phyloP scores from a whole-genome alignment of 2,329 filamentous ascomycete genomes.

The Bisporella sp. region DNA sequence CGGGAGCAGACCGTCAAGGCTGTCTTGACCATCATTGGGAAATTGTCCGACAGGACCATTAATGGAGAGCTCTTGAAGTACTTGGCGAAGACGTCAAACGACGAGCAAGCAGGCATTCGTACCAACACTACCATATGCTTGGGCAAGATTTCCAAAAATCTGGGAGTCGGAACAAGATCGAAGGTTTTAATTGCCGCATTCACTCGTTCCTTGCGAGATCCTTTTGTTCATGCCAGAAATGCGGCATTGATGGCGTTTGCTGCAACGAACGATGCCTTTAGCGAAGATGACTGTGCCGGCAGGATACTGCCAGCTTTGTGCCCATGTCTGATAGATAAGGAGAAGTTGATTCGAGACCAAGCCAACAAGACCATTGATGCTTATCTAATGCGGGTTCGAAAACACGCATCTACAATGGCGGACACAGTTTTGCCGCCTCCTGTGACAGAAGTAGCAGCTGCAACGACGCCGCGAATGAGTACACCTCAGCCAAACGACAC shows the following conservation, averaged over 20 bases:
- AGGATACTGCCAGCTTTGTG: constrained; percentile 81
- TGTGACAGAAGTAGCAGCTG: constrained; percentile 36
- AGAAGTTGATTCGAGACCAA: constrained; percentile 90
- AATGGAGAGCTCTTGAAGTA: constrained; percentile 90
- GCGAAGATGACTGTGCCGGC: constrained; percentile 79
- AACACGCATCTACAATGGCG: constrained; percentile 69
- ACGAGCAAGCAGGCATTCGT: constrained; percentile 92
- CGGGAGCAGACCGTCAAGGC: constrained; percentile 95
- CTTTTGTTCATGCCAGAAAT: constrained; percentile 90
- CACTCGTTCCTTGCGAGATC: constrained; percentile 79
- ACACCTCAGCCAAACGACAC: constrained; percentile 64
- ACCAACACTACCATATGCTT: constrained; percentile 98
- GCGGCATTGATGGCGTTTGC: constrained; percentile 79
- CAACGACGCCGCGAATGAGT: constrained; percentile 63
- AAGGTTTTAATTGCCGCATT: constrained; percentile 95
- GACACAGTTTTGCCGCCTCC: constrained; percentile 71
- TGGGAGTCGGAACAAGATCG: constrained; percentile 69
- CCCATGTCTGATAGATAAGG: constrained; percentile 83
- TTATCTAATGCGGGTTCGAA: constrained; percentile 77
- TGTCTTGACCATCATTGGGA: constrained; percentile 77
- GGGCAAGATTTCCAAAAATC: constrained; percentile 88
- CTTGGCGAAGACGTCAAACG: constrained; percentile 92
- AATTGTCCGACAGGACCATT: constrained; percentile 85
- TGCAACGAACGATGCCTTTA: constrained; percentile 80
- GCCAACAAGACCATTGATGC: constrained; percentile 82